Percentiles rank a stretch among this genome's conserved stretches.
These are phyloP conservation scores for Colletotrichum sp. DNA, from an alignment of 2,329 filamentous ascomycete genomes.

Conservation along the genomic window DNA sequence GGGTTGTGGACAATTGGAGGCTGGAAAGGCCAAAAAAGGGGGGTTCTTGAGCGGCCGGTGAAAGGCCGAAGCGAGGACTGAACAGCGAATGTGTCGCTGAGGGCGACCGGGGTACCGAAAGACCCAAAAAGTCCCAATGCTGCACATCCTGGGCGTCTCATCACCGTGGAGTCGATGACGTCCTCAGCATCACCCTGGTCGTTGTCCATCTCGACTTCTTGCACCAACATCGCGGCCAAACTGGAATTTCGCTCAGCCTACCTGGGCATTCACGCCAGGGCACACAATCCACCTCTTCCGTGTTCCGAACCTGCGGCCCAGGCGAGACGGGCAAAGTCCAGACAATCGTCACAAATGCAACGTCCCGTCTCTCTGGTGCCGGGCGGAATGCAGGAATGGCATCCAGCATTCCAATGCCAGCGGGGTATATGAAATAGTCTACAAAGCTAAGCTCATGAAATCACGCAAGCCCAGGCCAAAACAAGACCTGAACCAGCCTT, in stretches of 20 bases:
- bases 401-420: neutral
- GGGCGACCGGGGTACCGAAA: neutral
- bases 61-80: conserved; percentile 14
- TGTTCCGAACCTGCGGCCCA: neutral
- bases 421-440: neutral
- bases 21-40: neutral
- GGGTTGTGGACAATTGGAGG: neutral
- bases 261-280: neutral
- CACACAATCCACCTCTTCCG: neutral
- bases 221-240: neutral
- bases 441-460: neutral
- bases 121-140: neutral
- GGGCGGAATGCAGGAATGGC: neutral
- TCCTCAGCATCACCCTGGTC: neutral
- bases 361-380: neutral
- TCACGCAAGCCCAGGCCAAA: neutral
- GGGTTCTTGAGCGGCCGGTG: neutral
- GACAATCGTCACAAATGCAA: conserved; percentile 6
- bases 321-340: neutral
- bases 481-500: neutral
- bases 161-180: conserved; percentile 19
- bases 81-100: neutral
- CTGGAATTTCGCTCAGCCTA: conserved; percentile 1
- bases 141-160: conserved; percentile 5
- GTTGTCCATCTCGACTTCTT: neutral